phyloP scores from a whole-genome alignment of 169 alveolate genomes.

The Blepharisma undulans region DNA sequence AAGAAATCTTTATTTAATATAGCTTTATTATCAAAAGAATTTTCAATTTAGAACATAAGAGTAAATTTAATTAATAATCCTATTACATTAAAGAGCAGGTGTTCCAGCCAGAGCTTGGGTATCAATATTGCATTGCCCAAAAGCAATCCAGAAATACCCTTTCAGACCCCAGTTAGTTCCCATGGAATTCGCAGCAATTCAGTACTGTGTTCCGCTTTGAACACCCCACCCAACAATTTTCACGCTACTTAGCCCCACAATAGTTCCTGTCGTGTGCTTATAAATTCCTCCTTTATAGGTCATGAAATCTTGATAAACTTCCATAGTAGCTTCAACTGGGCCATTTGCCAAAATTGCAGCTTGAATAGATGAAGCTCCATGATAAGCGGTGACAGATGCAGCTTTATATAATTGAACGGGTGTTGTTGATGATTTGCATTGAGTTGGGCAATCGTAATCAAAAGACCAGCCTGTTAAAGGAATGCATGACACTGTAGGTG shows the following conservation, averaged over 20 bases:
- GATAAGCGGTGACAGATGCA: neutral
- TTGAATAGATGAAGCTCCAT: neutral
- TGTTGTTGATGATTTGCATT: neutral
- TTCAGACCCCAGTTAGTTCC: constrained; percentile 72
- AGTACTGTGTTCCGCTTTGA: constrained; percentile 62
- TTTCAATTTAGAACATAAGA: no score
- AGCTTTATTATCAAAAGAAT: no score
- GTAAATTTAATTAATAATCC: no score
- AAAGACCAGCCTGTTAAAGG: neutral
- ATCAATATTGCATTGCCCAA: constrained; percentile 48
- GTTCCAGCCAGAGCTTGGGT: constrained; percentile 36
- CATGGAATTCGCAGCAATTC: constrained; percentile 78
- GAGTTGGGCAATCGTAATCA: constrained; percentile 9
- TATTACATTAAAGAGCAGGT: neutral
- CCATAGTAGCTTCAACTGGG: constrained; percentile 76
- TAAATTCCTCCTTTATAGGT: constrained; percentile 84
- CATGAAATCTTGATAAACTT: constrained; percentile 82
- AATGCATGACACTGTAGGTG: neutral
- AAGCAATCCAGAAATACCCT: constrained; percentile 36
- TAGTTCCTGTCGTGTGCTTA: constrained; percentile 70
- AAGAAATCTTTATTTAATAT: no score
- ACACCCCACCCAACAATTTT: constrained; percentile 88
- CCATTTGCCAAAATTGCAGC: constrained; percentile 2
- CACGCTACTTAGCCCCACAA: constrained; percentile 84
- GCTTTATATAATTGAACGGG: neutral